Conservation (phyloP, 257 asterid species). For the Pogostemon cablin region DNA sequence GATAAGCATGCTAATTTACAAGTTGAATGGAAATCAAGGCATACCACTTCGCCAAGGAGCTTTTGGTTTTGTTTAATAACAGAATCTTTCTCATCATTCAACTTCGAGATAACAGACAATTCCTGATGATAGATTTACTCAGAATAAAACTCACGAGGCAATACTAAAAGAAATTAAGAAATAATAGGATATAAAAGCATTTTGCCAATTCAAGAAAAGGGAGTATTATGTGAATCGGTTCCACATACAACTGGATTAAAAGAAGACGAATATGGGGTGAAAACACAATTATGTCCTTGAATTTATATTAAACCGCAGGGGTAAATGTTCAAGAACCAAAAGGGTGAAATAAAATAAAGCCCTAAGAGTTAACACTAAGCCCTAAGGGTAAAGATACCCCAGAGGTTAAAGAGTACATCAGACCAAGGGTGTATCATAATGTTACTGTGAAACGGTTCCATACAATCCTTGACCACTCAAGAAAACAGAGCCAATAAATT, state of each 20-base stretch:
- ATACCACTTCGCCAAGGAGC: slow-evolving; percentile 74
- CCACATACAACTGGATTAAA: too few species aligned
- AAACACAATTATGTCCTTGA: too few species aligned
- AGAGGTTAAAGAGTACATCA: too few species aligned
- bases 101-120: slow-evolving; percentile 50
- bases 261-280: too few species aligned
- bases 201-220: background rate
- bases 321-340: too few species aligned
- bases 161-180: background rate
- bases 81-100: slow-evolving; percentile 69
- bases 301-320: too few species aligned
- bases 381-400: too few species aligned
- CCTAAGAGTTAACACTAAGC: too few species aligned
- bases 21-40: slow-evolving; percentile 21
- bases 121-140: slow-evolving; percentile 45
- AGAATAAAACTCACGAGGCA: slow-evolving; percentile 19
- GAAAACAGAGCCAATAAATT: background rate
- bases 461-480: too few species aligned
- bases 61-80: slow-evolving; percentile 60
- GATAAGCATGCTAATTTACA: slow-evolving; percentile 8
- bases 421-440: too few species aligned
- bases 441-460: too few species aligned
- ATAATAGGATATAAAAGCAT: background rate
- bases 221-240: background rate
- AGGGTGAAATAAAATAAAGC: too few species aligned